Evolutionary conservation across 2,329 filamentous ascomycete species (phyloP), one percentile per base, ranked within the genome.

Genomic region (Xylaria sp.): DNA sequence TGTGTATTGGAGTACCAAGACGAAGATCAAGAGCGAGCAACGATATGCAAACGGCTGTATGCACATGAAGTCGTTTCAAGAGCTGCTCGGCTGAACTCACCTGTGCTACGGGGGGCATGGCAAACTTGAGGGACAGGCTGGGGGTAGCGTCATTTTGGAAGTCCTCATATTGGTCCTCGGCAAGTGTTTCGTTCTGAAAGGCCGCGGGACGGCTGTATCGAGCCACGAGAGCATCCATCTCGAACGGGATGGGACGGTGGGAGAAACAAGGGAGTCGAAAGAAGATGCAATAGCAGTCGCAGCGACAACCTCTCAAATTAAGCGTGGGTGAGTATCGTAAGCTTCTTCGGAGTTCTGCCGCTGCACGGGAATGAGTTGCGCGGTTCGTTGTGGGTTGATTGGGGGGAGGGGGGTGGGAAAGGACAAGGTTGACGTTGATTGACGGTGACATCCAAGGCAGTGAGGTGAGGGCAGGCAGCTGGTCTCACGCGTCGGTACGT

Each of bases 141-240:
- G 93, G 91, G 74, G 89, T 85, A 76, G 89, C 86, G 78, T 93
- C 90, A 78, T 85, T 85, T 79, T 92, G 86, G 76, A 91, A 84
- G 78, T 94, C 91, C 80, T 93, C 87, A 78, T 94, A 88, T 75
- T 94, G 90, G 79, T 94, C 88, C 76, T 91, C 87, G 62, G 87
- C 85, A 79, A 91, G 89, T 77, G 88, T 87, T 82, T 97, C 92
- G 77, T 92, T 88, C 76, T 88, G 84, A 80, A 91, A 86, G 82
- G 90, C 90, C 69, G 91, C 86, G 77, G 94, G 90, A 77, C 91
- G 90, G 84, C 92, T 93, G 88, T 98, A 98, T 82, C 91, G 92
- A 75, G 94, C 91, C 77, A 99, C 94, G 80, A 99, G 90, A 77
- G 93, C 89, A 83, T 99, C 94, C 96, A 99, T 99, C 64, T 77